Conservation (phyloP, 495 filamentous ascomycete genomes). For the Cudoniella acicularis region DNA sequence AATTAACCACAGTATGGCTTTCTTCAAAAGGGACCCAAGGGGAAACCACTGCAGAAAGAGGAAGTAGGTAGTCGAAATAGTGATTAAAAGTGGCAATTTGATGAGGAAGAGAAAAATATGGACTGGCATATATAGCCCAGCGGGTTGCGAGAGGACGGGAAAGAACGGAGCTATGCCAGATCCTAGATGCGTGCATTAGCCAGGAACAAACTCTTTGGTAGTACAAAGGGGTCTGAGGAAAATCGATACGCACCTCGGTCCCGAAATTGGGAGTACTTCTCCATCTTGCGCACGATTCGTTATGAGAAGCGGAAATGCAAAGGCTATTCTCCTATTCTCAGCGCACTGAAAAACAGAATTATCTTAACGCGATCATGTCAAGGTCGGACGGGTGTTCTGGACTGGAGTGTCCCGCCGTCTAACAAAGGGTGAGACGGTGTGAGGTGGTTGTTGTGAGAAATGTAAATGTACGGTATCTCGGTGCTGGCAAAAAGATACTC, state of each 20-base stretch:
- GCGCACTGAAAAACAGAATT: not conserved
- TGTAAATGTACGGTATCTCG: not conserved
- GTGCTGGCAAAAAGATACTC: not conserved
- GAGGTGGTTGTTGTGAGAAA: not conserved
- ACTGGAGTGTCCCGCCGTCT: too few species aligned
- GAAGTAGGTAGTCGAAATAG: conserved; percentile 67
- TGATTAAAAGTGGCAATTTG: conserved; percentile 75
- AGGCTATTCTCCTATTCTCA: not conserved
- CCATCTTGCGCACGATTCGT: conserved; percentile 53
- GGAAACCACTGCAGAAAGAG: conserved; percentile 80
- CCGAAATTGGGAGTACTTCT: conserved; percentile 95
- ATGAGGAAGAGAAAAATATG: conserved; percentile 72
- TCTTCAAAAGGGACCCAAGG: conserved; percentile 72
- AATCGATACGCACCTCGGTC: conserved; percentile 67
- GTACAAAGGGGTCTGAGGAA: not conserved
- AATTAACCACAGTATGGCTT: conserved; percentile 81
- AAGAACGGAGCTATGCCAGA: conserved; percentile 96
- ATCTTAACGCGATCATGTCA: not conserved
- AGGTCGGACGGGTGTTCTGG: too few species aligned
- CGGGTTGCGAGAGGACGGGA: conserved; percentile 61
- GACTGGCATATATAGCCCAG: conserved; percentile 56
- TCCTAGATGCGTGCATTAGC: conserved; percentile 48
- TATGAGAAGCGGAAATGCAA: not conserved
- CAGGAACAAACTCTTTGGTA: conserved; percentile 6
- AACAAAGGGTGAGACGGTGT: too few species aligned